Evolutionary conservation across 768 basidiomycete genomes (phyloP), one percentile per base, ranked within the genome.

Genomic region (Cystofilobasidium macerans): DNA sequence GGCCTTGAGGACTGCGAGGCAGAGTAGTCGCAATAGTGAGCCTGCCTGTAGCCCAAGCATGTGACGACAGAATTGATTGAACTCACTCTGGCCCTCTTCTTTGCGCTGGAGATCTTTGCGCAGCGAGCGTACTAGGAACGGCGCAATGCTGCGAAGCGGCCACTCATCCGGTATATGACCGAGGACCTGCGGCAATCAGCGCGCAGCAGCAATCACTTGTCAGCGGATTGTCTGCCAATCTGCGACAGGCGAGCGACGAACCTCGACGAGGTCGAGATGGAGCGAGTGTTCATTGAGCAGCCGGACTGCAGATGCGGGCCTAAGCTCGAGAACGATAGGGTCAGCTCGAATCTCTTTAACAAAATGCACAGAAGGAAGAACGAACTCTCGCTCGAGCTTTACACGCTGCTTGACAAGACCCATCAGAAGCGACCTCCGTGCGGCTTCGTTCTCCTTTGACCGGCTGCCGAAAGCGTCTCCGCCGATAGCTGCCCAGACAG

Each of bases 221-320:
- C n/a, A n/a, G n/a, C n/a, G n/a, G n/a, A n/a, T n/a, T n/a, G n/a
- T n/a, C n/a, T 13, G 48, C 18, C 8, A 43, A 20, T 20, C 6
- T 43, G 42, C 12, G 22, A 7, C 18, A 53, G 56, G 67, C 43
- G 26, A n/a, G n/a, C n/a, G 26, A 78, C 85, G 72, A 72, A 92
- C 89, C 73, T 91, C 87, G 20, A 84, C 70, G 7, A 84, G 82
- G 71, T 92, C 89, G 43, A 94, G 78, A 72, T 85, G 85, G 68
- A 84, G 80, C 11, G 85, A 86, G 73, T 92, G 90, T 1, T 90
- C 84, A 73, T 86, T 86, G 36, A 95, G 77, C 45, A 94, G 76
- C 36, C 80, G 80, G 8, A 86, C 81, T 3, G 82, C 75, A 35
- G 80, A 81, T 1, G 77, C 73, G 65, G 81, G 80, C 56, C 85